Conservation (phyloP, 768 basidiomycete genomes). For the Auriscalpium vulgare region DNA sequence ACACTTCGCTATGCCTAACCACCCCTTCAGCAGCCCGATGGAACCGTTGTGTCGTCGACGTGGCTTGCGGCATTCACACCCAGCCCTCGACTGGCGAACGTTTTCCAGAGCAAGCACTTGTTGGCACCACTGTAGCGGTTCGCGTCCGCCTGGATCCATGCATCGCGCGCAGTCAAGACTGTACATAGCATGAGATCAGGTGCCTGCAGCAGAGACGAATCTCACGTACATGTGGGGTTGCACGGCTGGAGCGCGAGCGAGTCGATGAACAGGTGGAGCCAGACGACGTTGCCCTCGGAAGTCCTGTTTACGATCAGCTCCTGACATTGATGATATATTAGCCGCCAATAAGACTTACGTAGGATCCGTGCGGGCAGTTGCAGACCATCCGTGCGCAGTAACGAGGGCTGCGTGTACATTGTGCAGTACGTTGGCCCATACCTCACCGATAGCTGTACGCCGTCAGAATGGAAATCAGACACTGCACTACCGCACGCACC, state of each 20-base stretch:
- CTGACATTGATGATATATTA: not conserved
- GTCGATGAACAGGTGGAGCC: constrained; percentile 43
- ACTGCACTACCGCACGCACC: constrained; percentile 21
- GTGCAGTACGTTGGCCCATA: constrained; percentile 40
- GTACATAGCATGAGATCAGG: not conserved
- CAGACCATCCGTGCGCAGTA: constrained; percentile 19
- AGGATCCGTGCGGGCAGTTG: constrained; percentile 33
- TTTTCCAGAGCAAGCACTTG: constrained; percentile 35
- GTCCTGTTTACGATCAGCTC: constrained; percentile 9
- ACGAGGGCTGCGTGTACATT: constrained; percentile 28
- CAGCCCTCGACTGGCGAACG: constrained; percentile 44
- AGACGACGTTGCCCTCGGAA: constrained; percentile 41
- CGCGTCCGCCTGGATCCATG: constrained; percentile 44
- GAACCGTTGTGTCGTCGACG: constrained; percentile 22
- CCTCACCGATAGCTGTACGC: constrained; percentile 44
- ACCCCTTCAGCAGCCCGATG: constrained; percentile 18
- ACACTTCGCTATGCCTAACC: too few relatives aligned
- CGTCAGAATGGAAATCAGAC: not conserved
- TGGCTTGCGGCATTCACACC: constrained; percentile 31
- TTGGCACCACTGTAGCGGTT: constrained; percentile 39
- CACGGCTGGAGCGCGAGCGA: constrained; percentile 38
- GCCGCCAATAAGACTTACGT: constrained; percentile 9
- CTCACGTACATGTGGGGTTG: constrained; percentile 38
- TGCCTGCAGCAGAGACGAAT: not conserved
- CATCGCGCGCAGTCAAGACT: constrained; percentile 41